phyloP scores from a whole-genome alignment of 192 early-diverging fungal genomes.

The Coemansia sp. region DNA sequence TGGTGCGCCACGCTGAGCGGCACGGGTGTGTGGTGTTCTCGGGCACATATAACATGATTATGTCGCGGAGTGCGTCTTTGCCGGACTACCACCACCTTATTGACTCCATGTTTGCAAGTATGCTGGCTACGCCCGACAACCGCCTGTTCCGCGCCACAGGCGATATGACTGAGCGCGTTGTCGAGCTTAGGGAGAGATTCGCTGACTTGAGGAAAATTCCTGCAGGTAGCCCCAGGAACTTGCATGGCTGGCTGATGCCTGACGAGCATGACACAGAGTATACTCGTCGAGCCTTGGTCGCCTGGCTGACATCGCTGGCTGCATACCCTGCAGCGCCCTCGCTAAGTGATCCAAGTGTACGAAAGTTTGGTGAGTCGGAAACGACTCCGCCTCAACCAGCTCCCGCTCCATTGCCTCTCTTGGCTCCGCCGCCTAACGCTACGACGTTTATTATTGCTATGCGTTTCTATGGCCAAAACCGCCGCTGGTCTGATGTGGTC shows the following conservation, averaged over 20 bases:
- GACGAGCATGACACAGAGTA: background rate
- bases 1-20: slow-evolving; percentile 29
- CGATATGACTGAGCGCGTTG: background rate
- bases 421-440: slow-evolving; percentile 24
- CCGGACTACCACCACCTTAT: background rate
- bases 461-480: slow-evolving; percentile 16
- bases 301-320: slow-evolving; percentile 34
- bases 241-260: background rate
- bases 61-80: slow-evolving; percentile 6
- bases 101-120: slow-evolving; percentile 10
- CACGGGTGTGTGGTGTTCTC: slow-evolving; percentile 12
- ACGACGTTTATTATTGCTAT: slow-evolving; percentile 41
- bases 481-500: slow-evolving; percentile 25
- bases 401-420: background rate
- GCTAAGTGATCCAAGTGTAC: slow-evolving; percentile 3
- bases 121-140: slow-evolving; percentile 18
- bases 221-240: background rate
- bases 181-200: background rate
- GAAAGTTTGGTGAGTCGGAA: background rate
- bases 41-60: slow-evolving; percentile 27
- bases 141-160: background rate
- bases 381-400: background rate
- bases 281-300: slow-evolving; percentile 12
- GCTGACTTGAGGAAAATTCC: background rate
- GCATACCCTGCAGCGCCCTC: slow-evolving; percentile 27